A percentile compares a stretch with the other conserved stretches of the same genome.
Evolutionary conservation across 192 early-diverging fungal genomes (phyloP).

Genomic region (Backusella luteola): DNA sequence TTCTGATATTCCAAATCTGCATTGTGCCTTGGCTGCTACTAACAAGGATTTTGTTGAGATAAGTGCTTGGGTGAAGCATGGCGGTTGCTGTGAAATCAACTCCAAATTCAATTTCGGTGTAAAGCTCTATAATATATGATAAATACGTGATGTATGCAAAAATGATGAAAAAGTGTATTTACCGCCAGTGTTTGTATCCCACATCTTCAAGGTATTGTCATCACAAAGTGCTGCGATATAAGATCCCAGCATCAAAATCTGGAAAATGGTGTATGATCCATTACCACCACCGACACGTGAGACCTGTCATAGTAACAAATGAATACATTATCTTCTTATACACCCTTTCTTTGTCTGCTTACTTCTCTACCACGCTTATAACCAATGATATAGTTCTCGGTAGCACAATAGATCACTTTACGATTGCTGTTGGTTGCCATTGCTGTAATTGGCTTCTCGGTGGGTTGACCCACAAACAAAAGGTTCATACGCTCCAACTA

Average conservation of each 20-base stretch:
- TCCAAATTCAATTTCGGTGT: conserved; percentile 76
- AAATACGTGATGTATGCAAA: not conserved
- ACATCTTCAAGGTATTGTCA: conserved; percentile 78
- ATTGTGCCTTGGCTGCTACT: conserved; percentile 82
- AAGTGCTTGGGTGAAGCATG: conserved; percentile 92
- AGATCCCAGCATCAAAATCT: conserved; percentile 73
- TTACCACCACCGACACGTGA: conserved; percentile 28
- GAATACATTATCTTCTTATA: not conserved
- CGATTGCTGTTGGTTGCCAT: conserved; percentile 55
- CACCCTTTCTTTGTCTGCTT: conserved; percentile 2
- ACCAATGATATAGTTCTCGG: conserved; percentile 56
- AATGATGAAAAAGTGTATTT: not conserved
- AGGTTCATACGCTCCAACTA: conserved; percentile 74
- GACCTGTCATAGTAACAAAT: conserved; percentile 23
- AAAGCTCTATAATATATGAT: conserved; percentile 52
- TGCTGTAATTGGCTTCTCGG: conserved; percentile 65
- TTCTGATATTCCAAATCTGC: conserved; percentile 94
- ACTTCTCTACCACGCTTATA: conserved; percentile 74
- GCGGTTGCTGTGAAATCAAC: conserved; percentile 67
- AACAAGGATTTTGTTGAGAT: conserved; percentile 94
- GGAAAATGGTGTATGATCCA: conserved; percentile 49
- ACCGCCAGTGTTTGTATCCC: conserved; percentile 73
- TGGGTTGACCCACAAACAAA: conserved; percentile 74
- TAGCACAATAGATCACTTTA: conserved; percentile 76
- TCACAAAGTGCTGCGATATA: conserved; percentile 74